Conservation (phyloP, 75 land plant genomes). For the Cupressus sempervirens region DNA sequence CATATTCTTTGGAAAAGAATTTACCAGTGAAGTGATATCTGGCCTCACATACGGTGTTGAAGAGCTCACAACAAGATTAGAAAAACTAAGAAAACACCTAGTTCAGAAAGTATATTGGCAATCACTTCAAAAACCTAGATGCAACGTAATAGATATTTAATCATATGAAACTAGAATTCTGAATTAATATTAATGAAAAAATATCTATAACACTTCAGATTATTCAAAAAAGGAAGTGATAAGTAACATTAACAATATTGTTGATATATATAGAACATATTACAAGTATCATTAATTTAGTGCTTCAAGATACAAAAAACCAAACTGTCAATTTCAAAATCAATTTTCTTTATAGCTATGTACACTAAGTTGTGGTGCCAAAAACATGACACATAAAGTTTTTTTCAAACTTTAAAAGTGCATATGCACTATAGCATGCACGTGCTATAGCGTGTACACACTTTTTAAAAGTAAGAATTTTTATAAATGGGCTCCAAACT, state of each 20-base stretch:
- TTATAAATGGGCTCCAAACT: too few relatives aligned
- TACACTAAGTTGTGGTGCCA: too few relatives aligned
- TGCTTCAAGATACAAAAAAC: not conserved
- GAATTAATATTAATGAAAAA: not conserved
- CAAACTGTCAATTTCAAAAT: not conserved
- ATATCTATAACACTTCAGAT: not conserved
- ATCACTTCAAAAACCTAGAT: constrained; percentile 82
- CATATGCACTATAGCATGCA: too few relatives aligned
- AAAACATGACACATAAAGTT: too few relatives aligned
- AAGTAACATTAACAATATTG: not conserved
- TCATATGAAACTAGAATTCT: not conserved
- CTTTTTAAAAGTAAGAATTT: too few relatives aligned
- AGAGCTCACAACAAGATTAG: constrained; percentile 78
- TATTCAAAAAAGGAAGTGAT: not conserved
- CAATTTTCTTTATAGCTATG: not conserved
- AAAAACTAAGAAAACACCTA: constrained; percentile 95
- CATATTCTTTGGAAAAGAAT: not conserved
- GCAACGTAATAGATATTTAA: not conserved
- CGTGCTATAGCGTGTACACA: too few relatives aligned
- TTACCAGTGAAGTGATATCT: constrained; percentile 73
- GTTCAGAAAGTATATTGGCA: constrained; percentile 73
- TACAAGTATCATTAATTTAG: not conserved
- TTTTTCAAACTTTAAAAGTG: too few relatives aligned
- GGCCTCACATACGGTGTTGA: constrained; percentile 91
- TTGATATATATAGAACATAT: not conserved